phyloP scores from a whole-genome alignment of 1,139 yeast species.

The Pichia sp. region DNA sequence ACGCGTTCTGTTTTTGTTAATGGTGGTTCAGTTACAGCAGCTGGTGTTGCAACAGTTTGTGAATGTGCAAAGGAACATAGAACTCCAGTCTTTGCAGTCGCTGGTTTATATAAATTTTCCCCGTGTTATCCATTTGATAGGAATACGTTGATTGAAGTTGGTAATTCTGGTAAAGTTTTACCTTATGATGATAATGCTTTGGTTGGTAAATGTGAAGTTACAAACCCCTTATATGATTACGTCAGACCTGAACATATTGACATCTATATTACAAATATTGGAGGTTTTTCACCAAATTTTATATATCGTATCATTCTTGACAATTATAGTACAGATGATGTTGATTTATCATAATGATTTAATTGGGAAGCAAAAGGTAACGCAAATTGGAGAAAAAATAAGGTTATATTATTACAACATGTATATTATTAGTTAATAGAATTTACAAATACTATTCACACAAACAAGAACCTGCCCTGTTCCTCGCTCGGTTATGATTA shows the following conservation, averaged over 20 bases:
- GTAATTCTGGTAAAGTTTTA: constrained; percentile 81
- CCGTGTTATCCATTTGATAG: constrained; percentile 92
- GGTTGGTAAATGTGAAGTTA: constrained; percentile 71
- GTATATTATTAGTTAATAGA: not conserved
- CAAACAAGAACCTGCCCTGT: constrained; percentile 39
- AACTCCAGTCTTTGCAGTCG: constrained; percentile 93
- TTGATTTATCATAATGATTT: constrained; percentile 39
- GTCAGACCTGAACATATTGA: constrained; percentile 93
- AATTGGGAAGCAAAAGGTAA: not conserved
- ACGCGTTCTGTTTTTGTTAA: constrained; percentile 87
- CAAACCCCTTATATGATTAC: constrained; percentile 90
- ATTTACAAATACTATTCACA: not conserved
- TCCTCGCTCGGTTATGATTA: constrained; percentile 57
- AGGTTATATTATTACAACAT: not conserved
- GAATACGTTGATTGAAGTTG: constrained; percentile 84
- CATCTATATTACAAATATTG: constrained; percentile 88
- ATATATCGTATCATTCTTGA: constrained; percentile 93
- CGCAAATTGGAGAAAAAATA: not conserved
- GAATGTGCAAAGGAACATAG: constrained; percentile 93
- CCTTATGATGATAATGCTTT: constrained; percentile 59
- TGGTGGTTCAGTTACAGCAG: constrained; percentile 86
- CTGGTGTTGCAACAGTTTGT: constrained; percentile 90
- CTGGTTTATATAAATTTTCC: constrained; percentile 87
- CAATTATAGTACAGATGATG: constrained; percentile 84
- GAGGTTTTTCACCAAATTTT: constrained; percentile 95